Conservation (phyloP, 2,329 filamentous ascomycete genomes). For the Penicillium sp. region DNA sequence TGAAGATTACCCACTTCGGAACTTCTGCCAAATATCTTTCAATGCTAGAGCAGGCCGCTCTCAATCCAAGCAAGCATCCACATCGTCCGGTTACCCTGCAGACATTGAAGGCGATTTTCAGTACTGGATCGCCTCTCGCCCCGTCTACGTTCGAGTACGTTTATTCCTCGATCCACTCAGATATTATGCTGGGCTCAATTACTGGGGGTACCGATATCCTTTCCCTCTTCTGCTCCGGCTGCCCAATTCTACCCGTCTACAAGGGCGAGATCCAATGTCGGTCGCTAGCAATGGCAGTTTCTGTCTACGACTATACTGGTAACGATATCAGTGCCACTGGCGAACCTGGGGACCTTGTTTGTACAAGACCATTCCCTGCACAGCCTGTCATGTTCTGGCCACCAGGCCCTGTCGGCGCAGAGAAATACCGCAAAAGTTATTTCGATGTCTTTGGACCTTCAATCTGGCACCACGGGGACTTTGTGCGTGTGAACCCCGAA, state of each 20-base stretch:
- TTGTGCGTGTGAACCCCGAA: constrained; percentile 71
- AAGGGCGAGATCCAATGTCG: constrained; percentile 77
- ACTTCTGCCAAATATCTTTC: constrained; percentile 94
- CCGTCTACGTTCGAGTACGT: constrained; percentile 93
- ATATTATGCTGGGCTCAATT: constrained; percentile 89
- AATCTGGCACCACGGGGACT: constrained; percentile 93
- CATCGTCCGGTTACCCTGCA: constrained; percentile 45
- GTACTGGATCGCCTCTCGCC: constrained; percentile 87
- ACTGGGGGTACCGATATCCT: constrained; percentile 97
- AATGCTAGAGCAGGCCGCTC: constrained; percentile 78
- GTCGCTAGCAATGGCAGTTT: constrained; percentile 79
- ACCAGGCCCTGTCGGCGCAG: constrained; percentile 66
- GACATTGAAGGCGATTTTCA: constrained; percentile 82
- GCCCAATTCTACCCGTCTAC: constrained; percentile 73
- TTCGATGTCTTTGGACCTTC: constrained; percentile 77
- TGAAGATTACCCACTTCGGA: constrained; percentile 88
- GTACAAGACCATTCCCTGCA: constrained; percentile 82
- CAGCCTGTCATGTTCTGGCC: constrained; percentile 88
- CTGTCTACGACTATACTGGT: constrained; percentile 60
- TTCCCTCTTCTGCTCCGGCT: constrained; percentile 88
- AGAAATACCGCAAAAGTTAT: constrained; percentile 83
- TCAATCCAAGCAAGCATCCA: constrained; percentile 63
- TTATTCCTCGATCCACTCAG: constrained; percentile 77
- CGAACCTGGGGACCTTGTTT: constrained; percentile 86
- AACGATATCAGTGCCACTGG: constrained; percentile 64